Conservation (phyloP, 345 rosid species). For the Salix koriyanagi region DNA sequence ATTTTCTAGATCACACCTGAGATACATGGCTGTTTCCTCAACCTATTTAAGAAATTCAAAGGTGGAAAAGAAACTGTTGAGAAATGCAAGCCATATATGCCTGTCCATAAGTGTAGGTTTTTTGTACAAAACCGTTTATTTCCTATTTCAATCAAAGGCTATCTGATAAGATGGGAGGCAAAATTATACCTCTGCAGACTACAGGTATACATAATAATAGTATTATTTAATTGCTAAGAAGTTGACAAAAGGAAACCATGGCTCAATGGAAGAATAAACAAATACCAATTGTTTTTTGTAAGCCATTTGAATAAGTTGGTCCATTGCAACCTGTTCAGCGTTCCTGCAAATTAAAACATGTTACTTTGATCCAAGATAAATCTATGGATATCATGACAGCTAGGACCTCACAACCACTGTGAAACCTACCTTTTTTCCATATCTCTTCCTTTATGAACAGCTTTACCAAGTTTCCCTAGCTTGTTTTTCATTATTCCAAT, state of each 20-base stretch:
- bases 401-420: slow-evolving; percentile 4
- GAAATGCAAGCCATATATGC: not conserved
- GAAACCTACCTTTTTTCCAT: slow-evolving; percentile 55
- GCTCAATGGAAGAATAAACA: not conserved
- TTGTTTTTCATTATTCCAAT: slow-evolving; percentile 53
- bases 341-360: slow-evolving; percentile 49
- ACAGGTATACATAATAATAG: not conserved
- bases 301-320: slow-evolving; percentile 82
- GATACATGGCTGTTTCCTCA: not conserved
- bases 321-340: slow-evolving; percentile 68
- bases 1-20: not conserved
- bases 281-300: slow-evolving; percentile 76
- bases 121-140: not conserved
- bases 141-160: not conserved
- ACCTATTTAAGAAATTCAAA: not conserved
- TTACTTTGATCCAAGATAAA: slow-evolving; percentile 19
- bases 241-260: not conserved
- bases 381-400: slow-evolving; percentile 5
- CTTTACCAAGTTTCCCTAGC: slow-evolving; percentile 56
- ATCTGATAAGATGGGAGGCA: not conserved
- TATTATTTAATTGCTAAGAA: not conserved
- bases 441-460: slow-evolving; percentile 48
- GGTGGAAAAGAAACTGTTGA: not conserved
- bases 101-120: not conserved
- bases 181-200: not conserved